Evolutionary conservation across 1,284 basidiomycete species (phyloP).

Genomic region (Cutaneotrichosporon spelunceum): DNA sequence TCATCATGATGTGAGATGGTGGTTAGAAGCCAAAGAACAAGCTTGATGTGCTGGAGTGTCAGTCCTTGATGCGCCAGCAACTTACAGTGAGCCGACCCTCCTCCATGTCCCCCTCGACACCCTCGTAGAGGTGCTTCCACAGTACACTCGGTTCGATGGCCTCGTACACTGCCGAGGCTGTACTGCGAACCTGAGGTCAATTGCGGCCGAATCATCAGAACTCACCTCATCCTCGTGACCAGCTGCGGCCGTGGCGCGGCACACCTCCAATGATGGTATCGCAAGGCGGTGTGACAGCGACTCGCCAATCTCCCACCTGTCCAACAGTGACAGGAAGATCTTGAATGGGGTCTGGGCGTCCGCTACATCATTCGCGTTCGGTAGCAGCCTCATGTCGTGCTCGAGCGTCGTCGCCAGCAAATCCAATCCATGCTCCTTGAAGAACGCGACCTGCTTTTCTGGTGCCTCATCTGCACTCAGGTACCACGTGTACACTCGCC

Average conservation of each 20-base stretch:
- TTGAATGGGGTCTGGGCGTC: constrained; percentile 81
- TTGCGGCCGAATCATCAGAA: background rate
- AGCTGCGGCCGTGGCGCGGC: constrained; percentile 21
- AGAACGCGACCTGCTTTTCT: constrained; percentile 67
- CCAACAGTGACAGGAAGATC: constrained; percentile 88
- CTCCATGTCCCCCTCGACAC: constrained; percentile 53
- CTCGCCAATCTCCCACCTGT: constrained; percentile 94
- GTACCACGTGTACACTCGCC: constrained; percentile 90
- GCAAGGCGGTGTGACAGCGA: constrained; percentile 73
- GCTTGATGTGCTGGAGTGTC: constrained; percentile 30
- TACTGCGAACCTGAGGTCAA: constrained; percentile 59
- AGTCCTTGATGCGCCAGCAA: background rate
- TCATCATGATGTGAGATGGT: constrained; percentile 55
- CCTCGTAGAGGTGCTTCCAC: constrained; percentile 70
- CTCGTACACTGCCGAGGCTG: constrained; percentile 86
- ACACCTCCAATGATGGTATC: constrained; percentile 60
- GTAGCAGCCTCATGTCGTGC: constrained; percentile 64
- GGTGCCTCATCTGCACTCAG: constrained; percentile 74
- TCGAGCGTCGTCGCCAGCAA: constrained; percentile 68
- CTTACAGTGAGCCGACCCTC: constrained; percentile 6
- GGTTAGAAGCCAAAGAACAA: constrained; percentile 52
- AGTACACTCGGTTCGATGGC: constrained; percentile 82
- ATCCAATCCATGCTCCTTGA: constrained; percentile 65
- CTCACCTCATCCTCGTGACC: constrained; percentile 50
- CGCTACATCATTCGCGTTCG: constrained; percentile 64